Base-by-base conservation (phyloP, 2,329 filamentous ascomycete genomes). In the Chaetomium sp. region DNA sequence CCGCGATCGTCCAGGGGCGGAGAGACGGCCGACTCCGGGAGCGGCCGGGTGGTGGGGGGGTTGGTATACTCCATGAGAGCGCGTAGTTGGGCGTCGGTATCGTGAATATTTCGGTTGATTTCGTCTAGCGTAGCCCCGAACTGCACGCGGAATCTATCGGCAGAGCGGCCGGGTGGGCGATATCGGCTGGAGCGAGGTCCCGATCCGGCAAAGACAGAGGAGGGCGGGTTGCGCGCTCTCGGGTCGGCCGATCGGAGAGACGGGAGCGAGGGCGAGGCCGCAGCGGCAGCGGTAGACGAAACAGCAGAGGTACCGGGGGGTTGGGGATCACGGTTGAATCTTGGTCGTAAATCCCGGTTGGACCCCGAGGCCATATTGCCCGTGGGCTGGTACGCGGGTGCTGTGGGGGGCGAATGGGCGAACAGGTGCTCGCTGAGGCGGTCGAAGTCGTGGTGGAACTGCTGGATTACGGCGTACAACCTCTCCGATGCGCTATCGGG, bases 81-180 rank as follows among this genome's bases (percentile, higher is more conserved):
- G 7, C 73, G 68, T 14, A 77, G 67, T 50, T 75, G 74, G 10
- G 74, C 69, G 64, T 76, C 76, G 47, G 71, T 71, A 61, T 74
- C 69, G 55, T 75, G 71, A 50, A 74, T 66, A 45, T 69, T 68
- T 40, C 70, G 69, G 50, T 74, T 69, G 6, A 73, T 61, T 43
- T 74, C 70, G 12, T 72, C 70, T 27, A 72, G 65, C 44, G 66
- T 61, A 49, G 58, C 54, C n/a, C 59, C 62, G 11, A 53, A 41
- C 14, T 42, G 45, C 7, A 49, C 35, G 36, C 66, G 61, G 41
- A 66, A 62, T 43, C 67, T 62, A 33, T 69, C 68, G 42, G 64
- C 42, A 41, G 63, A 63, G 14, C 67, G 64, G 45, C 70, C 68
- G 40, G 59, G 44, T 33, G 58, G 50, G n/a, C 62, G 62, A 55